These are phyloP conservation scores for Apocynum venetum DNA, from an alignment of 257 asterid species.

Conservation along the genomic window DNA sequence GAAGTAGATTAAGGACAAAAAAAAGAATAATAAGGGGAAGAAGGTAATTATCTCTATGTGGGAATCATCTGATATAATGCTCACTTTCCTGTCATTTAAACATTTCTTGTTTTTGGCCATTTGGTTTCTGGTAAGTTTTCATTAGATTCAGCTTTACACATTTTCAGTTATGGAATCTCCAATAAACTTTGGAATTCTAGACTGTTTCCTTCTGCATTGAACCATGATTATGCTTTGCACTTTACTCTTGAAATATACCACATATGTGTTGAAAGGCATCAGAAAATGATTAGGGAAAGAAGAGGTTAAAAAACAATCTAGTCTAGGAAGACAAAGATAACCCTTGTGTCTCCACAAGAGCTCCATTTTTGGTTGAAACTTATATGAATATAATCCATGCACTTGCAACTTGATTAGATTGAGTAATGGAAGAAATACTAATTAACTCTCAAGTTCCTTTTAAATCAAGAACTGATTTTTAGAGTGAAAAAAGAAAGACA, in stretches of 20 bases:
- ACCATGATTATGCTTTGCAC: not conserved
- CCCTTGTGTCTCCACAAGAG: too few relatives aligned
- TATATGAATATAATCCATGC: not conserved
- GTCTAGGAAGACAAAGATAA: too few relatives aligned
- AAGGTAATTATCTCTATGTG: not conserved
- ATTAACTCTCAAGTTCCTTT: not conserved
- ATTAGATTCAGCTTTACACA: not conserved
- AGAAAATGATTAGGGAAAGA: not conserved
- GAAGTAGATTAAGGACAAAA: not conserved
- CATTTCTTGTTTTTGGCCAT: conserved; percentile 60
- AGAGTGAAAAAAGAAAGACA: too few relatives aligned
- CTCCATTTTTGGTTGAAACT: not conserved
- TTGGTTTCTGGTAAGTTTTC: conserved; percentile 6
- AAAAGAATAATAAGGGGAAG: not conserved
- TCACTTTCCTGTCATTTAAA: conserved; percentile 47
- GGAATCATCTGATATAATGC: conserved; percentile 18
- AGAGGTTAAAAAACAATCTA: not conserved
- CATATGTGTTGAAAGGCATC: not conserved
- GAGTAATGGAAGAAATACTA: not conserved
- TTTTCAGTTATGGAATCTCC: not conserved
- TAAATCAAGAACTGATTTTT: too few relatives aligned
- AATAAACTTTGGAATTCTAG: not conserved
- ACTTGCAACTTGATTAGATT: too few relatives aligned
- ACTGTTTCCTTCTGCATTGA: not conserved
- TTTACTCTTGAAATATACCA: too few relatives aligned